Conservation (phyloP, 768 basidiomycete genomes). For the Grammothele lineata region DNA sequence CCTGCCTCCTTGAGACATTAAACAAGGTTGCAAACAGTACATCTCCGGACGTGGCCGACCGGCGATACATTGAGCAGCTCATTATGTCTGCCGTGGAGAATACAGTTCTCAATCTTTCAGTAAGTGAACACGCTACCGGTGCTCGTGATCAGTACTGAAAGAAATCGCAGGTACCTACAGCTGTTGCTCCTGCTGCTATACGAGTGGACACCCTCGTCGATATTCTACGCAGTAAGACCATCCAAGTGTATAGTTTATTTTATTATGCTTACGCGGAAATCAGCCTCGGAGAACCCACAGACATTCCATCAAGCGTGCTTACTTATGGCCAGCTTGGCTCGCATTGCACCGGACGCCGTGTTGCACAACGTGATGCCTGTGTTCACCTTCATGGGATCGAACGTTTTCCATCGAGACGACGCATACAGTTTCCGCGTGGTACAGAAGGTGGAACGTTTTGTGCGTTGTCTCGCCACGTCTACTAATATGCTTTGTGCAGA, state of each 20-base stretch:
- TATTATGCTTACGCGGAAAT: not conserved
- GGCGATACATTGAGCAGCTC: constrained; percentile 77
- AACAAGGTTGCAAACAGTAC: constrained; percentile 58
- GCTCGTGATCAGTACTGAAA: not conserved
- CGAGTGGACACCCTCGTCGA: constrained; percentile 86
- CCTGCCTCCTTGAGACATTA: constrained; percentile 68
- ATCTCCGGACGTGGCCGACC: constrained; percentile 54
- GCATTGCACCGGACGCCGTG: constrained; percentile 84
- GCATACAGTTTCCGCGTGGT: constrained; percentile 93
- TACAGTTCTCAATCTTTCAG: constrained; percentile 52
- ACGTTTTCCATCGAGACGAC: constrained; percentile 94
- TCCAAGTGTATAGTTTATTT: constrained; percentile 16
- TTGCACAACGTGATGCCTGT: constrained; percentile 96
- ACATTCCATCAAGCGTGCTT: constrained; percentile 91
- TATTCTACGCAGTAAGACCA: constrained; percentile 79
- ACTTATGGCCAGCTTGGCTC: constrained; percentile 79
- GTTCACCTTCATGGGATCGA: constrained; percentile 99
- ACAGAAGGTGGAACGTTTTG: constrained; percentile 61
- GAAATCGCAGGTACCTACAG: constrained; percentile 47
- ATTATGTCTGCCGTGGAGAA: constrained; percentile 79
- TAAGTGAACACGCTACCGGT: constrained; percentile 24
- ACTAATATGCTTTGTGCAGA: constrained; percentile 41
- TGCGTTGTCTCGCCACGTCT: not conserved
- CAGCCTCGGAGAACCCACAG: constrained; percentile 88
- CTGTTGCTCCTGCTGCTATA: constrained; percentile 52